phyloP scores from a whole-genome alignment of 2,329 filamentous ascomycete species.

The Colletotrichum spinosum region DNA sequence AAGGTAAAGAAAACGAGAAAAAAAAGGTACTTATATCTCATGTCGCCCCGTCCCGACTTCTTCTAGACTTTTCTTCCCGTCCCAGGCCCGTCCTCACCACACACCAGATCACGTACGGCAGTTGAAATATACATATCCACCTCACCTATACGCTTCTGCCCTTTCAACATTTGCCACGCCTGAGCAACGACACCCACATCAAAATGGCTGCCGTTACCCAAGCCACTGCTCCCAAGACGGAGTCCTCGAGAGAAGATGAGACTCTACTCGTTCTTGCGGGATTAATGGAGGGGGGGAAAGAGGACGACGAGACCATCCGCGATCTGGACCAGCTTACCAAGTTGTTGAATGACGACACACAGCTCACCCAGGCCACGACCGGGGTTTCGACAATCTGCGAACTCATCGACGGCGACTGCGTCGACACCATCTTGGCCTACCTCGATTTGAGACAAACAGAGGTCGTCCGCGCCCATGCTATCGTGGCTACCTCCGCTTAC shows the following conservation, averaged over 20 bases:
- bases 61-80: slow-evolving; percentile 29
- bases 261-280: slow-evolving; percentile 85
- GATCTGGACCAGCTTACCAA: slow-evolving; percentile 70
- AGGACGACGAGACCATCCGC: slow-evolving; percentile 77
- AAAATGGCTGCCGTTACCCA: slow-evolving; percentile 50
- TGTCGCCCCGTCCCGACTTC: slow-evolving; percentile 30
- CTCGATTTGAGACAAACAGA: slow-evolving; percentile 85
- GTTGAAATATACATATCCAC: slow-evolving; percentile 26
- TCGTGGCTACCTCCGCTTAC: slow-evolving; percentile 84
- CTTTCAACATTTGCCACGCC: slow-evolving; percentile 8
- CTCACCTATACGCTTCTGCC: background rate
- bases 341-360: slow-evolving; percentile 67
- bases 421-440: slow-evolving; percentile 88
- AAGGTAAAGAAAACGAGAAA: background rate
- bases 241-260: slow-evolving; percentile 65
- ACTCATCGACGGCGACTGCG: slow-evolving; percentile 78
- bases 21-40: slow-evolving; percentile 30
- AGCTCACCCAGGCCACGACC: slow-evolving; percentile 50
- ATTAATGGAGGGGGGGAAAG: slow-evolving; percentile 90
- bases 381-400: slow-evolving; percentile 63
- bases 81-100: slow-evolving; percentile 33
- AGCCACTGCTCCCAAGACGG: slow-evolving; percentile 43
- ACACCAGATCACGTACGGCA: slow-evolving; percentile 2
- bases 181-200: slow-evolving; percentile 12
- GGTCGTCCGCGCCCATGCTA: slow-evolving; percentile 82